phyloP scores from a whole-genome alignment of 75 land plant genomes.

The Sequoia sempervirens region DNA sequence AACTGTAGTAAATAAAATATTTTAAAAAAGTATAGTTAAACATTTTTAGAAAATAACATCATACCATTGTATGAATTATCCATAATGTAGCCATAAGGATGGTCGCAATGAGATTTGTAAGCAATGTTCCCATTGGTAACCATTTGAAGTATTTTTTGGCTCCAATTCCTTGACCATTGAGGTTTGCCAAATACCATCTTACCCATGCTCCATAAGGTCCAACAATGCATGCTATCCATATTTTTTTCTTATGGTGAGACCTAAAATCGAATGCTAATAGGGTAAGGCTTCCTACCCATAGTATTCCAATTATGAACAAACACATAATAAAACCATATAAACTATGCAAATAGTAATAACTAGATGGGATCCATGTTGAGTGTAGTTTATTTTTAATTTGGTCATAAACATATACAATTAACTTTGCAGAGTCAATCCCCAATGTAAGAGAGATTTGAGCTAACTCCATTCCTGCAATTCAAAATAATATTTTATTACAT shows the following conservation, averaged over 20 bases:
- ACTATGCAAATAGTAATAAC: constrained; percentile 15
- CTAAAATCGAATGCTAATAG: no score
- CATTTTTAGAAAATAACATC: background rate
- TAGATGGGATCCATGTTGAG: background rate
- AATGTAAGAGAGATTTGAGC: constrained; percentile 22
- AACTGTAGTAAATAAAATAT: no score
- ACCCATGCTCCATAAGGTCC: constrained; percentile 84
- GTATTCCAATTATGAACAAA: constrained; percentile 8
- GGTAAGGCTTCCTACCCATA: no score
- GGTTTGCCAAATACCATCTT: constrained; percentile 68
- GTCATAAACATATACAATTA: background rate
- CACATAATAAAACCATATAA: constrained; percentile 24
- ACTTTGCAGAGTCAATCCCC: constrained; percentile 32
- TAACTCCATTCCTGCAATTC: constrained; percentile 2
- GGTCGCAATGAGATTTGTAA: constrained; percentile 72
- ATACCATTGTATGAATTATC: constrained; percentile 36
- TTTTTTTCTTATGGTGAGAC: no score
- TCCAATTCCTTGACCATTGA: constrained; percentile 79
- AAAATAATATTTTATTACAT: no score
- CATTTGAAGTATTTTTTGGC: constrained; percentile 39
- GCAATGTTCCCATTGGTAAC: constrained; percentile 81
- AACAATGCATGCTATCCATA: constrained; percentile 25
- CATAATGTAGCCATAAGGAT: constrained; percentile 58
- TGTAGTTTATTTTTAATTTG: background rate
- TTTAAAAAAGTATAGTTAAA: no score